Percentiles rank a stretch among this genome's conserved stretches.
These are phyloP conservation scores for Irpex sp. DNA, from an alignment of 1,284 basidiomycete species.

Conservation along the genomic window DNA sequence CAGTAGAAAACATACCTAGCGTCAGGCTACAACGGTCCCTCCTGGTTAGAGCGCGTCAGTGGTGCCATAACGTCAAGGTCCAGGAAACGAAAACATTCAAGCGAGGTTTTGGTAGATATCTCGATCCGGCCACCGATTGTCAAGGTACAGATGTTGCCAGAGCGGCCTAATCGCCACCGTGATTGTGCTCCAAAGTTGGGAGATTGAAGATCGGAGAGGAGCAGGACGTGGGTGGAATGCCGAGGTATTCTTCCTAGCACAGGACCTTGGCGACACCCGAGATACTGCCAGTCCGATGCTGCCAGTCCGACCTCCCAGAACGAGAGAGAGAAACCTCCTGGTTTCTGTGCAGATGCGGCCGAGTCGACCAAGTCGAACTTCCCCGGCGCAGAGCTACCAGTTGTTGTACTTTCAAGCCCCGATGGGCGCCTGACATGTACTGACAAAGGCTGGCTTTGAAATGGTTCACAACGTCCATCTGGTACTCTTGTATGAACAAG, in stretches of 20 bases:
- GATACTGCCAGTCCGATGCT: background rate
- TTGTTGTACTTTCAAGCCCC: background rate
- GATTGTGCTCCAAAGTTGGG: background rate
- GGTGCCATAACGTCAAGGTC: constrained; percentile 5
- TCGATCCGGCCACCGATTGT: constrained; percentile 16
- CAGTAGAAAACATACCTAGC: background rate
- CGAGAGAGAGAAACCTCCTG: background rate
- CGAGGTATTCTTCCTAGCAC: background rate
- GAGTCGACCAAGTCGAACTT: background rate
- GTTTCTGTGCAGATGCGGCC: background rate
- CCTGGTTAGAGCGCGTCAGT: background rate
- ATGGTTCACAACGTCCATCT: background rate
- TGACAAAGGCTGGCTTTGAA: background rate
- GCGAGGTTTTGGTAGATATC: constrained; percentile 5
- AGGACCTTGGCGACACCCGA: background rate
- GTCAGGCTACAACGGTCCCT: constrained; percentile 1
- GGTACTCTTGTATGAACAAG: background rate
- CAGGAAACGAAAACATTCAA: background rate
- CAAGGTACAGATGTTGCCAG: constrained; percentile 13
- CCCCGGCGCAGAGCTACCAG: background rate
- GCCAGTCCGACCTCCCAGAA: background rate
- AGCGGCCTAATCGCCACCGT: constrained; percentile 12
- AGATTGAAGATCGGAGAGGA: constrained; percentile 7
- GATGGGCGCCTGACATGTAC: background rate
- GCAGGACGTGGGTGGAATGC: background rate